Evolutionary conservation across 1,284 basidiomycete species (phyloP).

Genomic region (Apiotrichum laibachii): DNA sequence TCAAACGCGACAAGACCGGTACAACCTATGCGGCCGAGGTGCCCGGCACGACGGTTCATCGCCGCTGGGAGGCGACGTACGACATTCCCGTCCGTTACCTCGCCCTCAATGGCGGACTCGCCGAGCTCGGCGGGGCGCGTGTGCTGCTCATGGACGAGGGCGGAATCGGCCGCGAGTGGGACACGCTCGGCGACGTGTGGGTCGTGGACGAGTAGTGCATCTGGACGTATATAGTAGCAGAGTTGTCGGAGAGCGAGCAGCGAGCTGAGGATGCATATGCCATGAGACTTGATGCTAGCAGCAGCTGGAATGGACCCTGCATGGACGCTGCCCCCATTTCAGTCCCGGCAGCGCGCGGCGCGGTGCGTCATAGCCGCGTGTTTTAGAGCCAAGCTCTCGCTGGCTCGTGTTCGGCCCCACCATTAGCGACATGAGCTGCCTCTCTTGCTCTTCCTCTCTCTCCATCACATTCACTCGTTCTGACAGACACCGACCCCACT

Average conservation of each 20-base stretch:
- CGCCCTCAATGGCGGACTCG: constrained; percentile 34
- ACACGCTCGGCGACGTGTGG: constrained; percentile 19
- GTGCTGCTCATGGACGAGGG: constrained; percentile 26
- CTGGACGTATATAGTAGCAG: no score
- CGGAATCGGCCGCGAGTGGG: constrained; percentile 34
- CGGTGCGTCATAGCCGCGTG: background rate
- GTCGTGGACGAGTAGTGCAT: constrained; percentile 9
- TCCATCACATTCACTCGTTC: background rate
- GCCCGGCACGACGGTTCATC: constrained; percentile 11
- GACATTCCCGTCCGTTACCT: constrained; percentile 32
- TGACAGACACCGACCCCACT: background rate
- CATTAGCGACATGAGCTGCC: background rate
- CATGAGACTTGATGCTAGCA: background rate
- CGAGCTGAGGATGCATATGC: background rate
- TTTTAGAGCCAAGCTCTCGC: background rate
- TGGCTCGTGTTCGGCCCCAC: background rate
- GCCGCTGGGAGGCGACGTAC: constrained; percentile 33
- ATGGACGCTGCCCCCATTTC: no score
- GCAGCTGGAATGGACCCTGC: no score
- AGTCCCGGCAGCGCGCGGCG: no score
- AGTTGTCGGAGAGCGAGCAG: no score
- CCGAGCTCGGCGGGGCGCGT: constrained; percentile 38
- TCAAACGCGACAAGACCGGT: constrained; percentile 26
- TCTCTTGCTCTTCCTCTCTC: background rate
- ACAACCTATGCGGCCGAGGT: constrained; percentile 32